These are phyloP conservation scores for Botrytis deweyae DNA, from an alignment of 2,329 filamentous ascomycete genomes.

Conservation along the genomic window DNA sequence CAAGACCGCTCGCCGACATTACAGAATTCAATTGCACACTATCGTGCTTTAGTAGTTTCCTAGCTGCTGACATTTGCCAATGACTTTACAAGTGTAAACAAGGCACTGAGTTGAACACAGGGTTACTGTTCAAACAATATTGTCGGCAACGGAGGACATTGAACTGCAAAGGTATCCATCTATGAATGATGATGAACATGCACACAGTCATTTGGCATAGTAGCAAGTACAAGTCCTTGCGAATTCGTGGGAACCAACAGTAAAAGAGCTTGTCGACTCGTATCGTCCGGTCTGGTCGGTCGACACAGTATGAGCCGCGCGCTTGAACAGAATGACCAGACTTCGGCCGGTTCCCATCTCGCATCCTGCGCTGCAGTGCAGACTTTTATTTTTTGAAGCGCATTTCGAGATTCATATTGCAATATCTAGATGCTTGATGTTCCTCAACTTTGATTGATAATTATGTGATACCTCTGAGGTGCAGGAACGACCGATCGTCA, in stretches of 20 bases:
- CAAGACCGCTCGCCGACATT: not conserved
- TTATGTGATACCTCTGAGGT: not conserved
- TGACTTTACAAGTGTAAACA: not conserved
- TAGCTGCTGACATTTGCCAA: not conserved
- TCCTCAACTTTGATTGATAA: not conserved
- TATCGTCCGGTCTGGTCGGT: not conserved
- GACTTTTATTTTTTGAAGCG: not conserved
- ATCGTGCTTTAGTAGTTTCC: not conserved
- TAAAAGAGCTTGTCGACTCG: not conserved
- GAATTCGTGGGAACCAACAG: not conserved
- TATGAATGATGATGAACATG: not conserved
- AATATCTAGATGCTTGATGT: not conserved
- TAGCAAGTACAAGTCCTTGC: not conserved
- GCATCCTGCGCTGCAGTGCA: not conserved
- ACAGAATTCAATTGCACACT: not conserved
- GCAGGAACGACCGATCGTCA: not conserved
- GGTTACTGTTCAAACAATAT: not conserved
- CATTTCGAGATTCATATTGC: too few relatives aligned
- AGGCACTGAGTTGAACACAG: not conserved
- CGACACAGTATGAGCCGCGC: not conserved
- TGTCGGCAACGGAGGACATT: not conserved
- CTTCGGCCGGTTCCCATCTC: not conserved
- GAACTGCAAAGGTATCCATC: not conserved
- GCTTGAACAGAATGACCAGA: not conserved
- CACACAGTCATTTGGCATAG: not conserved